These are phyloP conservation scores for Exophiala dermatitidis DNA, from an alignment of 2,329 filamentous ascomycete genomes.

Conservation along the genomic window DNA sequence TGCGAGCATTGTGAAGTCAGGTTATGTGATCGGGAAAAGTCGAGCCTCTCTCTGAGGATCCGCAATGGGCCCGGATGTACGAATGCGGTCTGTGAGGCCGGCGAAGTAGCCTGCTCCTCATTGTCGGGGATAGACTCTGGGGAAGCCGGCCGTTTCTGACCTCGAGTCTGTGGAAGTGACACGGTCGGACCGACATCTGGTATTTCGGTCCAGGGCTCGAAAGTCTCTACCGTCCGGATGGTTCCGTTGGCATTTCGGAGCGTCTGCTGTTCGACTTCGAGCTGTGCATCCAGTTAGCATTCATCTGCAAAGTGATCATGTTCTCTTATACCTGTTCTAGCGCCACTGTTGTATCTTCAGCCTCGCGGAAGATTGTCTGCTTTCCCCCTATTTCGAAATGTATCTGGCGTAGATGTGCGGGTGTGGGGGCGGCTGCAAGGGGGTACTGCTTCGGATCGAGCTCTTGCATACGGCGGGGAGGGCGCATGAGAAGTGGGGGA, in stretches of 20 bases:
- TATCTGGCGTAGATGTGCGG: conserved; percentile 68
- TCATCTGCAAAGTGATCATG: neutral
- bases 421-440: conserved; percentile 73
- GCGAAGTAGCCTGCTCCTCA: conserved; percentile 12
- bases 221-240: conserved; percentile 20
- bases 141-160: conserved; percentile 22
- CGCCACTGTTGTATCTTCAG: conserved; percentile 49
- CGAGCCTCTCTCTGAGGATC: conserved; percentile 4
- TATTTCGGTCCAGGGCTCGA: conserved; percentile 7
- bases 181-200: conserved; percentile 2
- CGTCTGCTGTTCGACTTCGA: conserved; percentile 21
- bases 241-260: conserved; percentile 20
- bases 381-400: conserved; percentile 62
- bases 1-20: conserved; percentile 20
- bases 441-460: conserved; percentile 88
- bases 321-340: conserved; percentile 39
- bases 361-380: conserved; percentile 56
- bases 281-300: conserved; percentile 8
- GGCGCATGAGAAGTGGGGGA: conserved; percentile 72
- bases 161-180: conserved; percentile 2
- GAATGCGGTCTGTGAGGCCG: neutral
- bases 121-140: conserved; percentile 26
- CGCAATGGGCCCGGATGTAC: neutral
- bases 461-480: conserved; percentile 61
- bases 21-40: conserved; percentile 8